Evolutionary conservation across 116 monocot genomes (phyloP).

Genomic region (Trichopus zeylanicus): DNA sequence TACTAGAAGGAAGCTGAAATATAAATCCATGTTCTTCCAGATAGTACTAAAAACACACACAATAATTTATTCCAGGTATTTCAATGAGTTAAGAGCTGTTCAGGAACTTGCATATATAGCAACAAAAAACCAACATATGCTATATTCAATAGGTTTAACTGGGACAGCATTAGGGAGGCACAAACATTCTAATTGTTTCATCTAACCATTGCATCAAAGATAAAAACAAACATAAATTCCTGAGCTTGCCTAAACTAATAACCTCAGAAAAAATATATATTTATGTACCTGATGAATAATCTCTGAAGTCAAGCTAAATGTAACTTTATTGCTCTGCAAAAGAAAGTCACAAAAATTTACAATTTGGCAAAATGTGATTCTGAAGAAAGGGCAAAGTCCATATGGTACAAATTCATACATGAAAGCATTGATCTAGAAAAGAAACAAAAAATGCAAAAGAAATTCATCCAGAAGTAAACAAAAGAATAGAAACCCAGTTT

Average conservation of each 20-base stretch:
- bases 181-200: background rate
- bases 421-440: no score
- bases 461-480: background rate
- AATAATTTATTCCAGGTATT: background rate
- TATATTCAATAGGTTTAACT: no score
- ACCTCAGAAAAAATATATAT: no score
- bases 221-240: no score
- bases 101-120: background rate
- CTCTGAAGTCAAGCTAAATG: constrained; percentile 90
- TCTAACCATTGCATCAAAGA: background rate
- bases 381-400: no score
- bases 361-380: no score
- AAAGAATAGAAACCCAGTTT: constrained; percentile 4
- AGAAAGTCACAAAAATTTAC: background rate
- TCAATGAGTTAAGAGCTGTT: background rate
- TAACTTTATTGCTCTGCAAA: constrained; percentile 94
- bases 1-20: background rate
- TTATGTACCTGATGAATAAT: constrained; percentile 91
- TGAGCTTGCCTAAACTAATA: no score
- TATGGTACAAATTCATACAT: no score
- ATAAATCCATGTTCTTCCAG: background rate
- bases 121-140: background rate
- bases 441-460: no score
- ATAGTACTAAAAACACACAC: background rate
- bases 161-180: no score